Percentiles rank a stretch among this genome's conserved stretches.
These are phyloP conservation scores for Jatropha curcas DNA, from an alignment of 345 rosid genomes.

Conservation along the genomic window DNA sequence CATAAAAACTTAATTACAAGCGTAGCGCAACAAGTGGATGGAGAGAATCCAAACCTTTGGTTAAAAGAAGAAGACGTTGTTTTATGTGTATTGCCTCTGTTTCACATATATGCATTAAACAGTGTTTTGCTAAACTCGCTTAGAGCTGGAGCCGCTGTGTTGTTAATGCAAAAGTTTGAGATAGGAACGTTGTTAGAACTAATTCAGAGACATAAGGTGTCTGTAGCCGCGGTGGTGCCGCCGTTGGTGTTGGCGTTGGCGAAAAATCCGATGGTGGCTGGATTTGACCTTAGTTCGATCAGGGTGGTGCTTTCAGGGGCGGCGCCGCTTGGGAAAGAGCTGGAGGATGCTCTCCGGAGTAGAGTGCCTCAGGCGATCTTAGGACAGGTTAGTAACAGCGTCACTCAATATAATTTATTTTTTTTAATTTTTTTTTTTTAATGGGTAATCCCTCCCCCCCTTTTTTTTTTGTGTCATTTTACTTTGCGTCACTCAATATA, in stretches of 20 bases:
- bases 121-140: conserved; percentile 69
- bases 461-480: conserved; percentile 9
- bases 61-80: conserved; percentile 60
- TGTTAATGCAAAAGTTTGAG: conserved; percentile 90
- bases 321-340: conserved; percentile 91
- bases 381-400: conserved; percentile 74
- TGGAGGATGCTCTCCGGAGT: conserved; percentile 61
- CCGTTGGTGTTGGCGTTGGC: conserved; percentile 83
- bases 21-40: conserved; percentile 95
- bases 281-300: conserved; percentile 66
- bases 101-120: conserved; percentile 80
- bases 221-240: conserved; percentile 86
- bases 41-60: conserved; percentile 79
- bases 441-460: too few species aligned
- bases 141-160: conserved; percentile 70
- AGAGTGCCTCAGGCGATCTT: conserved; percentile 74
- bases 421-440: too few species aligned
- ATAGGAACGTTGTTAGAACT: conserved; percentile 67
- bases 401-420: too few species aligned
- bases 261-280: conserved; percentile 64
- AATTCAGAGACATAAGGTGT: conserved; percentile 64
- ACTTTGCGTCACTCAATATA: too few species aligned
- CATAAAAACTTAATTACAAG: conserved; percentile 82
- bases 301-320: conserved; percentile 88
- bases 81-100: conserved; percentile 79